phyloP scores from a whole-genome alignment of 768 basidiomycete species.

The Termitomyces sp. region DNA sequence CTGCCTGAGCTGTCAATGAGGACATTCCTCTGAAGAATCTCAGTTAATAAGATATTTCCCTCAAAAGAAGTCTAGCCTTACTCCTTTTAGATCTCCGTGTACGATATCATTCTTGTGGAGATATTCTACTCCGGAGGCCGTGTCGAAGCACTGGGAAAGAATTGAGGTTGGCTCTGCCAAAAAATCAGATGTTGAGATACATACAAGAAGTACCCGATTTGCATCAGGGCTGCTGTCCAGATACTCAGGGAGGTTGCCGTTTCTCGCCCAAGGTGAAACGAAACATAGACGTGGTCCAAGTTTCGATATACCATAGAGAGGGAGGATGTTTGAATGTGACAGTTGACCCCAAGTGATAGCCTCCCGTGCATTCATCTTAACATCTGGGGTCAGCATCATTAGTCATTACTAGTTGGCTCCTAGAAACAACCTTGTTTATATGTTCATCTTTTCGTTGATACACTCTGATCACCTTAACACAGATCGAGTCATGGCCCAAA shows the following conservation, averaged over 20 bases:
- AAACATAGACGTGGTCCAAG: conserved; percentile 24
- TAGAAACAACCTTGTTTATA: conserved; percentile 8
- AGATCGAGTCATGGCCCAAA: not conserved
- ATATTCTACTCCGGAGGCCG: conserved; percentile 26
- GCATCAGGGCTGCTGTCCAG: conserved; percentile 23
- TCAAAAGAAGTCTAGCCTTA: conserved; percentile 1
- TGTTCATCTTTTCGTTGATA: not conserved
- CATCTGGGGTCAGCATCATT: not conserved
- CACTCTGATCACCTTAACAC: conserved; percentile 12
- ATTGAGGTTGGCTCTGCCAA: too few relatives aligned
- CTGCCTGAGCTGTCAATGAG: conserved; percentile 19
- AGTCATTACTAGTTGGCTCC: too few relatives aligned
- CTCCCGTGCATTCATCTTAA: conserved; percentile 15
- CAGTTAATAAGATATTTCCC: not conserved
- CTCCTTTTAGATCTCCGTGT: conserved; percentile 33
- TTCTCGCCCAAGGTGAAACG: conserved; percentile 30
- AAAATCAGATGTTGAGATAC: conserved; percentile 6
- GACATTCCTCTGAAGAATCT: conserved; percentile 17
- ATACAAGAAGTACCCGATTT: conserved; percentile 31
- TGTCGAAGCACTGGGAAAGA: conserved; percentile 18
- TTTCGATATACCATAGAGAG: conserved; percentile 28
- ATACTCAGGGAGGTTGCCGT: conserved; percentile 28
- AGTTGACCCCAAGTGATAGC: conserved; percentile 30
- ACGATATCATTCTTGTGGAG: conserved; percentile 26
- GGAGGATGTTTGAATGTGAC: conserved; percentile 29